Evolutionary conservation across 1,139 yeast species (phyloP).

Genomic region (Yueomyces sp.): DNA sequence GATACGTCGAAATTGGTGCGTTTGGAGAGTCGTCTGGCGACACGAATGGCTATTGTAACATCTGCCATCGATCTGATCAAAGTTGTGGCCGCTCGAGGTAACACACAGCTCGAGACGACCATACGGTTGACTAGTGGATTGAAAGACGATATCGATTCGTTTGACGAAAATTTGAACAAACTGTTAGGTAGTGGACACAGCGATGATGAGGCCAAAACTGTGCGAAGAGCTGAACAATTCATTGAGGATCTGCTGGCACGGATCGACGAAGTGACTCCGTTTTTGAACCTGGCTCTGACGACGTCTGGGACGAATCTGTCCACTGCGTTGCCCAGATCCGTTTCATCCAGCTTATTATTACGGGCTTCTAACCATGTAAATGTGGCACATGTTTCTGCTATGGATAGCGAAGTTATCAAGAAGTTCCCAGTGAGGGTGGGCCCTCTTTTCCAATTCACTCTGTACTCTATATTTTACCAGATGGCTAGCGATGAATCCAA

Average conservation of each 20-base stretch:
- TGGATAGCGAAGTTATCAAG: constrained; percentile 1
- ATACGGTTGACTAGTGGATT: constrained; percentile 44
- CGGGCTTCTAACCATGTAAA: constrained; percentile 47
- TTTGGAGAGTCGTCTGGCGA: constrained; percentile 37
- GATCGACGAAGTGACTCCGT: constrained; percentile 61
- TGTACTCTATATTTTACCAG: constrained; percentile 56
- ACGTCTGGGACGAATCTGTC: constrained; percentile 59
- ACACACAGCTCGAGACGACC: constrained; percentile 49
- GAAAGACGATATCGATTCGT: constrained; percentile 45
- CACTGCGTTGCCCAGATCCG: constrained; percentile 37
- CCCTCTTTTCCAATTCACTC: constrained; percentile 45
- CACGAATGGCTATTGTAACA: constrained; percentile 51
- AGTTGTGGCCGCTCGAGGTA: constrained; percentile 60
- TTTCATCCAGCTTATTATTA: constrained; percentile 55
- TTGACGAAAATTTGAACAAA: constrained; percentile 38
- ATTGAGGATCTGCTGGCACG: constrained; percentile 37
- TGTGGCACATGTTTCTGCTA: constrained; percentile 29
- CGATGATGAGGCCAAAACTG: constrained; percentile 29
- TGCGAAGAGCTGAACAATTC: constrained; percentile 36
- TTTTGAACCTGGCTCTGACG: constrained; percentile 52
- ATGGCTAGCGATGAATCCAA: constrained; percentile 7
- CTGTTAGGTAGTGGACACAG: constrained; percentile 17
- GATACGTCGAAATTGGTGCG: constrained; percentile 37
- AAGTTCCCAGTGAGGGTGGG: constrained; percentile 33
- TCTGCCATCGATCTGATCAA: constrained; percentile 62